Conservation (phyloP, 495 filamentous ascomycete species). For the Apiosordaria backusii region DNA sequence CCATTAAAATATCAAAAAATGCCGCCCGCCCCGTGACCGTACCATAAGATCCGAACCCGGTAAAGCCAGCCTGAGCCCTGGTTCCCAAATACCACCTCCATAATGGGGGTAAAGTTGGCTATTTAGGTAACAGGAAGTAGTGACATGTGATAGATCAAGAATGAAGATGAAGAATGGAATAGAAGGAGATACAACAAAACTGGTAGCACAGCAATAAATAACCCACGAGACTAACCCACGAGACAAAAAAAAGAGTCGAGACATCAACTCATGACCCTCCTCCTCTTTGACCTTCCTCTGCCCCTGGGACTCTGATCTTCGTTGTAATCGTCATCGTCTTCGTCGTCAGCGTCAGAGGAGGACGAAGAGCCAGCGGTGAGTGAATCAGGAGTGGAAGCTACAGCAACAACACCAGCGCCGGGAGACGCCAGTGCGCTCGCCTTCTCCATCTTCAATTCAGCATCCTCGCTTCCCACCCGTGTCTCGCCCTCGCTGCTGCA, state of each 20-base stretch:
- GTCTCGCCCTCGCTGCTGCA: not conserved
- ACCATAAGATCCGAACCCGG: not conserved
- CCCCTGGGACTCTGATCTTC: not conserved
- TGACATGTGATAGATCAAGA: not conserved
- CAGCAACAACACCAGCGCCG: not conserved
- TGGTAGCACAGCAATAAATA: not conserved
- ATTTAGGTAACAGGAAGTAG: not conserved
- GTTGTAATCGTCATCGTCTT: not conserved
- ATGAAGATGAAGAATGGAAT: not conserved
- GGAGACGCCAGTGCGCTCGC: not conserved
- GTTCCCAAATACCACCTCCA: not conserved
- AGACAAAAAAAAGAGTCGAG: not conserved
- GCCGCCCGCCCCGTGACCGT: not conserved
- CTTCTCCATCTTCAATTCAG: not conserved
- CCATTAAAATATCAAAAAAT: not conserved
- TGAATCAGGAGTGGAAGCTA: not conserved
- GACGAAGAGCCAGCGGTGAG: not conserved
- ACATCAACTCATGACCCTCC: not conserved
- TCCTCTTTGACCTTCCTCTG: not conserved
- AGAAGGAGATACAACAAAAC: not conserved
- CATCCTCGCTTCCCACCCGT: not conserved
- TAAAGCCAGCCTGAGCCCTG: not conserved
- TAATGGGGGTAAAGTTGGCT: not conserved
- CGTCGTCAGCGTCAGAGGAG: not conserved
- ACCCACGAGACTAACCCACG: not conserved